These are phyloP conservation scores for Pseudocercospora musae DNA, from an alignment of 2,329 filamentous ascomycete genomes.

Conservation along the genomic window DNA sequence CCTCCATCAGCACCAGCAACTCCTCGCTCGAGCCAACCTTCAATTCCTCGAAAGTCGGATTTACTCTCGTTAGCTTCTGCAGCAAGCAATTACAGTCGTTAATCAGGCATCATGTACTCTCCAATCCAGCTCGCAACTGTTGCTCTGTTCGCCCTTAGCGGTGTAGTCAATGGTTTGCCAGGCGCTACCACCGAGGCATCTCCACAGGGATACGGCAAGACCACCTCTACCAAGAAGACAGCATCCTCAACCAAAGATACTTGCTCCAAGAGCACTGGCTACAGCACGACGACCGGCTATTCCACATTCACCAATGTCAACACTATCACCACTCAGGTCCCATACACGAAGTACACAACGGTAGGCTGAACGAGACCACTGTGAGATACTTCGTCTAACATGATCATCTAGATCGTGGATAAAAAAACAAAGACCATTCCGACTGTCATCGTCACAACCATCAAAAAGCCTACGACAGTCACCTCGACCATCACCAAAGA, in stretches of 20 bases:
- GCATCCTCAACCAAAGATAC: constrained; percentile 9
- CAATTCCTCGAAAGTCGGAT: constrained; percentile 5
- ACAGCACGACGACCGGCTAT: constrained; percentile 10
- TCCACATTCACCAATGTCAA: constrained; percentile 13
- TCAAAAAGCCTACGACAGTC: constrained; percentile 7
- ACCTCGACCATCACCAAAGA: constrained; percentile 5
- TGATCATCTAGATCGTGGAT: constrained; percentile 1
- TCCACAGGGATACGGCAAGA: constrained; percentile 10
- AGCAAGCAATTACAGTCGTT: constrained; percentile 14
- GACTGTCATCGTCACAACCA: not conserved
- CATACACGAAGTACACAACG: constrained; percentile 7
- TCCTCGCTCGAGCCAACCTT: constrained; percentile 2
- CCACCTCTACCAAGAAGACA: not conserved
- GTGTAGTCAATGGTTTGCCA: constrained; percentile 17
- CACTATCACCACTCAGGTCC: constrained; percentile 3
- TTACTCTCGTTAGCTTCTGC: constrained; percentile 9
- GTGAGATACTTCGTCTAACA: not conserved
- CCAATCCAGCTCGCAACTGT: constrained; percentile 19
- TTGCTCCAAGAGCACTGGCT: constrained; percentile 14
- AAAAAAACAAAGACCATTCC: constrained; percentile 11
- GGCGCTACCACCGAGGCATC: constrained; percentile 1
- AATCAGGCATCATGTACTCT: constrained; percentile 16
- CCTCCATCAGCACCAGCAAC: constrained; percentile 18
- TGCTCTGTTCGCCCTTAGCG: constrained; percentile 19
- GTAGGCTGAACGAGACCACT: not conserved